These are phyloP conservation scores for Schizothecium vesticola DNA, from an alignment of 495 filamentous ascomycete genomes.

Conservation along the genomic window DNA sequence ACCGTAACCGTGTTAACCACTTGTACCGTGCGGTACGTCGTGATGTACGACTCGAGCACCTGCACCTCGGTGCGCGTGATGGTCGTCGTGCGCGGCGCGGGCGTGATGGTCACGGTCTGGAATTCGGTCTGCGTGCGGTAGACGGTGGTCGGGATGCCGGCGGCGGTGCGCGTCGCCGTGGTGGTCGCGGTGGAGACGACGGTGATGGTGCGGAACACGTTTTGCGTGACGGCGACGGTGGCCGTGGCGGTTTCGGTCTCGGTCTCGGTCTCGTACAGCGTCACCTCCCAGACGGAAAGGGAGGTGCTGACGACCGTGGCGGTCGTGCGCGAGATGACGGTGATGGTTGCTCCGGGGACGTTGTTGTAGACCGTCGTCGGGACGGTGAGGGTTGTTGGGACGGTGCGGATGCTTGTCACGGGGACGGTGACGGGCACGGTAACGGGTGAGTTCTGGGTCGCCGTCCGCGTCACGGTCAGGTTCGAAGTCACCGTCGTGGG, in stretches of 20 bases:
- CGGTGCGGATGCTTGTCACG: neutral
- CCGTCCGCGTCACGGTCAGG: neutral
- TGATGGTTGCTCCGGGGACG: neutral
- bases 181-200: neutral
- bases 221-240: slow-evolving; percentile 3
- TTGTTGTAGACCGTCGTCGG: neutral
- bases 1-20: neutral
- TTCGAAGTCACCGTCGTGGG: neutral
- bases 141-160: neutral
- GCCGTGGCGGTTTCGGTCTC: neutral
- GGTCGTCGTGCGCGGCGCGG: slow-evolving; percentile 5
- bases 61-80: slow-evolving; percentile 1
- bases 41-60: neutral
- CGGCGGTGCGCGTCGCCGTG: neutral
- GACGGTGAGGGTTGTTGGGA: neutral
- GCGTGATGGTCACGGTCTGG: neutral
- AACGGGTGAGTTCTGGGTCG: neutral
- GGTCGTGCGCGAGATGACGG: slow-evolving; percentile 5
- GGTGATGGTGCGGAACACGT: slow-evolving; percentile 10
- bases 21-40: neutral
- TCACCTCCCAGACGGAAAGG: slow-evolving; percentile 1
- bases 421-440: neutral
- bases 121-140: slow-evolving; percentile 3
- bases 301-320: neutral
- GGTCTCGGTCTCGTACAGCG: neutral